These are phyloP conservation scores for Tulasnella sp. DNA, from an alignment of 768 basidiomycete species.

Conservation along the genomic window DNA sequence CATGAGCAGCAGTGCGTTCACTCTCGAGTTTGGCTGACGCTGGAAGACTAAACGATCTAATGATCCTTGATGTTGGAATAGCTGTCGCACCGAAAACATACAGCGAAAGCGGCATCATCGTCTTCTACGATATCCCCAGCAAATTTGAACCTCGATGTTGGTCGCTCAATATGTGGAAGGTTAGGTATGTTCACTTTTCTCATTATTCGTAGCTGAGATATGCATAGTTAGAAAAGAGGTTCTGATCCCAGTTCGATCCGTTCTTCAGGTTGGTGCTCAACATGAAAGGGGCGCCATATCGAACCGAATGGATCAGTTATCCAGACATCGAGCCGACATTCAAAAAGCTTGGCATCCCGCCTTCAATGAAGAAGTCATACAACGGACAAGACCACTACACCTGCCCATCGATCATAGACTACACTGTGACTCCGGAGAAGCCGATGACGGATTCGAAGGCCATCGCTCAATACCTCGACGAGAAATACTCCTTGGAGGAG, in stretches of 20 bases:
- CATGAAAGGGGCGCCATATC: constrained; percentile 58
- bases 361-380: constrained; percentile 12
- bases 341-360: background rate
- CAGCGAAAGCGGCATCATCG: background rate
- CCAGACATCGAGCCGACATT: constrained; percentile 54
- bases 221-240: too few relatives aligned
- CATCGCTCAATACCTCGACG: constrained; percentile 65
- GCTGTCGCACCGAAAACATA: too few relatives aligned
- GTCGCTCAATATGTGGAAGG: constrained; percentile 15
- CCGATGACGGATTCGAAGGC: constrained; percentile 43
- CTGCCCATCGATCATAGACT: constrained; percentile 52
- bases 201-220: background rate
- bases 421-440: background rate
- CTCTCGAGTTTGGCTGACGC: too few relatives aligned
- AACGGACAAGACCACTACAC: constrained; percentile 37
- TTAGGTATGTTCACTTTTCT: background rate
- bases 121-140: constrained; percentile 15
- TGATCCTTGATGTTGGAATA: too few relatives aligned
- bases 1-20: too few relatives aligned
- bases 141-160: background rate
- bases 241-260: too few relatives aligned
- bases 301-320: constrained; percentile 59
- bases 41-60: too few relatives aligned
- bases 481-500: constrained; percentile 39
- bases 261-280: constrained; percentile 65